Evolutionary conservation across 2,329 filamentous ascomycete species (phyloP).

Genomic region (Clarireedia monteithiana): DNA sequence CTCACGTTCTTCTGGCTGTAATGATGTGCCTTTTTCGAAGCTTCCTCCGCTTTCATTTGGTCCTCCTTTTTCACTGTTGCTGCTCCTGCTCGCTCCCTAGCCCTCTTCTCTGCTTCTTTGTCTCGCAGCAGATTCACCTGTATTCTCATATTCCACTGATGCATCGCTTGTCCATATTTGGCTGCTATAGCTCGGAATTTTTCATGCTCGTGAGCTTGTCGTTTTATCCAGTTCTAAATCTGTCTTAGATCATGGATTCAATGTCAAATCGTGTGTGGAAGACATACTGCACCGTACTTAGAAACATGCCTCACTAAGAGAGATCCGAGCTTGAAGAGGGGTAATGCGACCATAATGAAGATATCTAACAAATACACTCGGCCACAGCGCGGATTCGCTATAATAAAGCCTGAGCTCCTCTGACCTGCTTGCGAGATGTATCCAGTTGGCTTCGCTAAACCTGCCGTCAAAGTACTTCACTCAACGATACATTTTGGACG

Average conservation of each 20-base stretch:
- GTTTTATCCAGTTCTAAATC: constrained; percentile 55
- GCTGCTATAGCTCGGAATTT: constrained; percentile 54
- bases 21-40: constrained; percentile 30
- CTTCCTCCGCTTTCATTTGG: constrained; percentile 48
- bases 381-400: background rate
- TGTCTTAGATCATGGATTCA: too few species aligned
- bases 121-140: constrained; percentile 53
- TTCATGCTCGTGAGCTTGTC: constrained; percentile 56
- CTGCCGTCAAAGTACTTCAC: too few species aligned
- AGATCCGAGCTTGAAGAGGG: constrained; percentile 58
- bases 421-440: too few species aligned
- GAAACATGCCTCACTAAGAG: constrained; percentile 59
- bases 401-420: background rate
- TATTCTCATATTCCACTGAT: constrained; percentile 60
- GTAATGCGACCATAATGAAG: constrained; percentile 51
- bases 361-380: background rate
- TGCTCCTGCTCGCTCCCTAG: constrained; percentile 54
- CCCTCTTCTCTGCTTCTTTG: constrained; percentile 46
- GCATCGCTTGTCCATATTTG: constrained; percentile 54
- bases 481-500: too few species aligned
- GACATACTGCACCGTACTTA: constrained; percentile 60
- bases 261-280: background rate
- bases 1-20: constrained; percentile 34
- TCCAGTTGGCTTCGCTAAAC: too few species aligned
- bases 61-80: constrained; percentile 58